Evolutionary conservation across 768 basidiomycete species (phyloP).

Genomic region (Tulasnella sp.): DNA sequence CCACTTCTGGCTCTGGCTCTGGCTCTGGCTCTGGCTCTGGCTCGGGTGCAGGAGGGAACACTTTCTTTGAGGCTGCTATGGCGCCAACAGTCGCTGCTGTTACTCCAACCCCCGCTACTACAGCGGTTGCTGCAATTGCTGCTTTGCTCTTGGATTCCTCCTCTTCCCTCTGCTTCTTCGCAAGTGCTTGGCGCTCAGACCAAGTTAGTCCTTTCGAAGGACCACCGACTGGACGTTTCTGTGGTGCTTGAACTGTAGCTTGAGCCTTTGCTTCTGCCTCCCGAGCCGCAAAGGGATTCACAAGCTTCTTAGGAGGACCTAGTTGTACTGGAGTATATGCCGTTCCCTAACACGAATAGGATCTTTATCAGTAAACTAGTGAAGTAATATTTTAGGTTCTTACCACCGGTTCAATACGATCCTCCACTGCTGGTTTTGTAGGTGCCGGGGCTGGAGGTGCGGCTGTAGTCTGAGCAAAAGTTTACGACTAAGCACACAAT

Average conservation of each 20-base stretch:
- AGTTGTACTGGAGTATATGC: slow-evolving; percentile 81
- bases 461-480: slow-evolving; percentile 34
- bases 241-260: slow-evolving; percentile 22
- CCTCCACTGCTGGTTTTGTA: slow-evolving; percentile 61
- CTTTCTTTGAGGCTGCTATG: slow-evolving; percentile 18
- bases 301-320: slow-evolving; percentile 73
- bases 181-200: slow-evolving; percentile 84
- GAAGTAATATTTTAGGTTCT: slow-evolving; percentile 18
- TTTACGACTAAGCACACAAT: neutral
- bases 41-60: slow-evolving; percentile 23
- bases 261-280: slow-evolving; percentile 32
- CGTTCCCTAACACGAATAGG: too few relatives aligned
- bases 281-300: slow-evolving; percentile 58
- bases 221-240: slow-evolving; percentile 6
- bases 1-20: slow-evolving; percentile 33
- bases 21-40: slow-evolving; percentile 24
- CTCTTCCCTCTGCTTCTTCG: slow-evolving; percentile 74
- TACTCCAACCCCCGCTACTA: slow-evolving; percentile 20
- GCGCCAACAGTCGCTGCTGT: slow-evolving; percentile 17
- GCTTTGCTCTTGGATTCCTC: slow-evolving; percentile 54
- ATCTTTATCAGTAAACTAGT: neutral
- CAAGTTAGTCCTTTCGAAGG: slow-evolving; percentile 70
- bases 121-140: slow-evolving; percentile 33
- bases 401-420: slow-evolving; percentile 67
- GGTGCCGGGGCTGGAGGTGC: slow-evolving; percentile 24